Evolutionary conservation across 352 stramenopile species (phyloP).

Genomic region (Phytophthora chlamydospora): DNA sequence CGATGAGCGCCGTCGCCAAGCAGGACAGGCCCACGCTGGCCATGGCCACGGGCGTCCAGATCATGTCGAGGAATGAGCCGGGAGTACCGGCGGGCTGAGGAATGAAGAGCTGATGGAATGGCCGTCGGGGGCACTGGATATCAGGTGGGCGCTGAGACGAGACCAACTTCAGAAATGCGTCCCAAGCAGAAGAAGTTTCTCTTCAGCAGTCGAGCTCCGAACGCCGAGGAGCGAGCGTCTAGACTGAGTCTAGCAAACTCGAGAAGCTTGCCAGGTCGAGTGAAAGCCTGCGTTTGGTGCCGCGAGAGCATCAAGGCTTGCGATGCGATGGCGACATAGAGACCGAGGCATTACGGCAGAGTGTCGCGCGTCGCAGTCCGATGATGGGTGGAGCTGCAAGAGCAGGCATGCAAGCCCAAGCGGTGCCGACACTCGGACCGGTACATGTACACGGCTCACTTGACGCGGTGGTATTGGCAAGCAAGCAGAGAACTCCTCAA

Average conservation of each 20-base stretch:
- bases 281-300: no score
- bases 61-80: slow-evolving; percentile 19
- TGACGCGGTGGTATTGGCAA: no score
- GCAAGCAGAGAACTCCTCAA: no score
- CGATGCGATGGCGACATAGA: background rate
- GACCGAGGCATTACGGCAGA: background rate
- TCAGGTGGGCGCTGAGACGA: slow-evolving; percentile 7
- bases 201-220: no score
- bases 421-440: no score
- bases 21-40: slow-evolving; percentile 25
- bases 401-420: no score
- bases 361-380: slow-evolving; percentile 3
- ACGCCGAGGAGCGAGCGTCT: no score
- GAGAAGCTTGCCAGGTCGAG: no score
- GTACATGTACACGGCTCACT: no score
- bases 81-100: background rate
- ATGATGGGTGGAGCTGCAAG: slow-evolving; percentile 5
- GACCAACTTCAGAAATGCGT: background rate
- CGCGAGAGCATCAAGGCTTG: background rate
- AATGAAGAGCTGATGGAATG: background rate
- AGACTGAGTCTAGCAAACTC: no score
- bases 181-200: background rate
- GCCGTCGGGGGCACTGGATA: background rate
- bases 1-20: slow-evolving; percentile 28
- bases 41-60: slow-evolving; percentile 40